A percentile compares a stretch with the other conserved stretches of the same genome.
phyloP scores from a whole-genome alignment of 2,329 filamentous ascomycete species.

The Proliferodiscus dingleyae region DNA sequence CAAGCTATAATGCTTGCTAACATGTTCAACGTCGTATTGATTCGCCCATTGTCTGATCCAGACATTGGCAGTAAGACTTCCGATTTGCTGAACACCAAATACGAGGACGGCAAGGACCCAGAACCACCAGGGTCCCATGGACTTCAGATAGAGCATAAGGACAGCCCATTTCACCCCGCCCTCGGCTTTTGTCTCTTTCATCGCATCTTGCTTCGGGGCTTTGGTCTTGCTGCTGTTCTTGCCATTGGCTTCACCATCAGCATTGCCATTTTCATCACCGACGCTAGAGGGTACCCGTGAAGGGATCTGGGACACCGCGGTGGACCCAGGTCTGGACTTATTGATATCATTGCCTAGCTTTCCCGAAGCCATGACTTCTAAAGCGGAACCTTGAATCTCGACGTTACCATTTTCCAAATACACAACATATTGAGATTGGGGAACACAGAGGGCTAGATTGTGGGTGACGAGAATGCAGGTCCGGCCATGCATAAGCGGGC shows the following conservation, averaged over 20 bases:
- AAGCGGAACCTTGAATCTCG: slow-evolving; percentile 67
- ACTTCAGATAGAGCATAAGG: slow-evolving; percentile 74
- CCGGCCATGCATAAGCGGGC: slow-evolving; percentile 79
- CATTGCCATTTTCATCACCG: slow-evolving; percentile 47
- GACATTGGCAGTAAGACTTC: slow-evolving; percentile 80
- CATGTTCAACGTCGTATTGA: slow-evolving; percentile 56
- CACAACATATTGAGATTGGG: slow-evolving; percentile 74
- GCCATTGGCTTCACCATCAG: slow-evolving; percentile 38
- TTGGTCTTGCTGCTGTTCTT: slow-evolving; percentile 39
- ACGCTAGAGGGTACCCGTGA: slow-evolving; percentile 76
- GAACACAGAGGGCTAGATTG: slow-evolving; percentile 84
- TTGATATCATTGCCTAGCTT: slow-evolving; percentile 81
- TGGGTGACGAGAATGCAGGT: slow-evolving; percentile 96
- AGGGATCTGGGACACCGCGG: slow-evolving; percentile 64
- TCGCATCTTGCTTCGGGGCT: slow-evolving; percentile 41
- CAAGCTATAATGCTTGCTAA: slow-evolving; percentile 12
- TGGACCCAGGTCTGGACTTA: slow-evolving; percentile 68
- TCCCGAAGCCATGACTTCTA: slow-evolving; percentile 79
- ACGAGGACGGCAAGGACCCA: slow-evolving; percentile 73
- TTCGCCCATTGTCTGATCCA: slow-evolving; percentile 98
- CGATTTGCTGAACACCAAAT: slow-evolving; percentile 78
- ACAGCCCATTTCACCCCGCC: slow-evolving; percentile 87
- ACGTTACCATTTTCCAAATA: slow-evolving; percentile 84
- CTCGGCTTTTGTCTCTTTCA: slow-evolving; percentile 73
- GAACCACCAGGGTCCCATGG: slow-evolving; percentile 98